Evolutionary conservation across 2,329 filamentous ascomycete species (phyloP).

Genomic region (Cladosporium sp.): DNA sequence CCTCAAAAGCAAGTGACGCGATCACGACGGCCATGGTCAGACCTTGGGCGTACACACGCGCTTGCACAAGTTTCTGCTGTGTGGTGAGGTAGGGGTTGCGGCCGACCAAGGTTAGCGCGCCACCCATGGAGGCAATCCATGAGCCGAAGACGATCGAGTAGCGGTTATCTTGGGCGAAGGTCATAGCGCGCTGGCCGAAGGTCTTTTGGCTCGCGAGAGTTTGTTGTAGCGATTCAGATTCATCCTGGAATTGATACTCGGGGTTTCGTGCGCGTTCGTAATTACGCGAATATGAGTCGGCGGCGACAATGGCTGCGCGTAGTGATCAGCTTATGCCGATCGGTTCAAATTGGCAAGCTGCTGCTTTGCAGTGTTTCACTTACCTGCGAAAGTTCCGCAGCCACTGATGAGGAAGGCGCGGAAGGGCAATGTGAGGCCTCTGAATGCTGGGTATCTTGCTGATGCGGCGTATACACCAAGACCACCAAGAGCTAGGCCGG

Average conservation of each 20-base stretch:
- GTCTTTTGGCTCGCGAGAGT: conserved; percentile 55
- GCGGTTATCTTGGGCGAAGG: conserved; percentile 74
- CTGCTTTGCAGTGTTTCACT: neutral
- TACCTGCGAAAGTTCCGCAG: conserved; percentile 71
- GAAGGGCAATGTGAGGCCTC: conserved; percentile 80
- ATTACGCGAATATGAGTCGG: conserved; percentile 67
- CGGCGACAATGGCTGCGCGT: conserved; percentile 66
- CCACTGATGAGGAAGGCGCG: conserved; percentile 86
- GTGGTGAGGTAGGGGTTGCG: conserved; percentile 71
- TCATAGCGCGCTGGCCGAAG: conserved; percentile 57
- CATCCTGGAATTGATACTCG: conserved; percentile 62
- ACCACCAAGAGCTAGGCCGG: conserved; percentile 64
- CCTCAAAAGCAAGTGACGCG: conserved; percentile 77
- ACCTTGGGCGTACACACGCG: conserved; percentile 88
- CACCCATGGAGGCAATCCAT: conserved; percentile 77
- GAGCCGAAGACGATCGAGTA: conserved; percentile 80
- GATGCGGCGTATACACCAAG: conserved; percentile 65
- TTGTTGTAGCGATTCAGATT: conserved; percentile 53
- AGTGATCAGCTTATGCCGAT: neutral
- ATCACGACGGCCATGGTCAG: conserved; percentile 80
- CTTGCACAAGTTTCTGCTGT: conserved; percentile 87
- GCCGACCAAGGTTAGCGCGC: conserved; percentile 70
- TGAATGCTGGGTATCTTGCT: conserved; percentile 71
- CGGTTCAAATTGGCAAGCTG: neutral
- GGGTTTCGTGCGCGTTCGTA: conserved; percentile 71